Conservation (phyloP, 495 filamentous ascomycete species). For the Penicillium macrosclerotiorum region DNA sequence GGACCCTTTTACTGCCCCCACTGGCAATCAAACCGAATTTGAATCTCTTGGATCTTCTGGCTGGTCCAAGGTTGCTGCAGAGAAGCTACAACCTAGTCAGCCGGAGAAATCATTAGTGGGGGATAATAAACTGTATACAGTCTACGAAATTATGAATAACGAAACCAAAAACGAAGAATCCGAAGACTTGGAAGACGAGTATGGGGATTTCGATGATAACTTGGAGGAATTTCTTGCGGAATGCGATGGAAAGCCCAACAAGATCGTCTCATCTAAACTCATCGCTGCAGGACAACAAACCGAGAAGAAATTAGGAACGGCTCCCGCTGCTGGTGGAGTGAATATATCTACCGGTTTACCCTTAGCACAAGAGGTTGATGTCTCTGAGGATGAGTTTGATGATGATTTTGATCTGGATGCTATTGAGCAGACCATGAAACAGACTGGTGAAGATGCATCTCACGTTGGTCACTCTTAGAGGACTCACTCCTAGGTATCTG, state of each 20-base stretch:
- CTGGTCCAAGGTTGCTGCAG: constrained; percentile 16
- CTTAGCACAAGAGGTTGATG: constrained; percentile 3
- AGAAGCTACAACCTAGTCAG: constrained; percentile 12
- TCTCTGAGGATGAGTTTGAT: constrained; percentile 45
- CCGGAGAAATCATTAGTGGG: neutral
- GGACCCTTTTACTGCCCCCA: constrained; percentile 30
- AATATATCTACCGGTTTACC: too few species aligned
- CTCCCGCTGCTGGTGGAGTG: too few species aligned
- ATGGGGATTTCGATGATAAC: constrained; percentile 56
- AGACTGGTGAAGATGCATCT: constrained; percentile 30
- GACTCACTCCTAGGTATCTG: constrained; percentile 33
- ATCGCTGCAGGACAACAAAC: constrained; percentile 1
- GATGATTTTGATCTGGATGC: constrained; percentile 45
- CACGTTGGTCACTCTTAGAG: constrained; percentile 47
- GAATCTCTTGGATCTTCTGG: constrained; percentile 16
- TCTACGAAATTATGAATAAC: constrained; percentile 52
- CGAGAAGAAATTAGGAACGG: constrained; percentile 6
- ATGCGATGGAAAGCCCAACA: constrained; percentile 47
- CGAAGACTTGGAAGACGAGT: constrained; percentile 67
- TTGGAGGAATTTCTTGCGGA: constrained; percentile 40
- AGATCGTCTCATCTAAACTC: constrained; percentile 41
- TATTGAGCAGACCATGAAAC: constrained; percentile 42
- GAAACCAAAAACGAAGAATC: constrained; percentile 35
- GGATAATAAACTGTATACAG: constrained; percentile 6
- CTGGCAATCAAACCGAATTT: constrained; percentile 9